These are phyloP conservation scores for Aspergillus conjunctus DNA, from an alignment of 495 filamentous ascomycete genomes.

Conservation along the genomic window DNA sequence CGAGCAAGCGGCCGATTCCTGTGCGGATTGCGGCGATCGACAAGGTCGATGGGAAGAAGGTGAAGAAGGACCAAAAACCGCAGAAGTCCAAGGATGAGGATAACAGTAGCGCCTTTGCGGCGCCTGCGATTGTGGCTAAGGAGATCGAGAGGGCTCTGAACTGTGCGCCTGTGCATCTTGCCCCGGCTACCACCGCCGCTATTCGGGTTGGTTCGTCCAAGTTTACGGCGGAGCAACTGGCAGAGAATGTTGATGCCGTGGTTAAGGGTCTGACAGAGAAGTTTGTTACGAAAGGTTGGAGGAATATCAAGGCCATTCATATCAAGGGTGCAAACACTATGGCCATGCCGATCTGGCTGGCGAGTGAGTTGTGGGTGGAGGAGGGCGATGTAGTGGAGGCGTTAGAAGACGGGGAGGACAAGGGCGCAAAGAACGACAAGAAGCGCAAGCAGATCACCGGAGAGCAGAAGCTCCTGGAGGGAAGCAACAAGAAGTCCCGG, in stretches of 20 bases:
- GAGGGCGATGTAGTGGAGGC: conserved; percentile 74
- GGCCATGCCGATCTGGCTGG: conserved; percentile 88
- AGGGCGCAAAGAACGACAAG: conserved; percentile 58
- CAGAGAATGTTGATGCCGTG: conserved; percentile 76
- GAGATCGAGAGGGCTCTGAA: conserved; percentile 73
- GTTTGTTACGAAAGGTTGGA: conserved; percentile 81
- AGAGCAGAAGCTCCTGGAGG: conserved; percentile 59
- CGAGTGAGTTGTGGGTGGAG: conserved; percentile 85
- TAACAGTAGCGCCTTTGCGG: conserved; percentile 39
- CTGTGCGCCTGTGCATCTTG: conserved; percentile 72
- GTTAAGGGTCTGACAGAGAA: conserved; percentile 69
- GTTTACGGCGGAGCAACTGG: conserved; percentile 72
- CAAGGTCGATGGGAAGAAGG: conserved; percentile 68
- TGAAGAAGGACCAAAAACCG: conserved; percentile 52
- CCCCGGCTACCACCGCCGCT: conserved; percentile 63
- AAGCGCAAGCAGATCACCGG: conserved; percentile 63
- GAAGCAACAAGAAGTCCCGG: conserved; percentile 56
- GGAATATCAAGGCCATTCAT: conserved; percentile 77
- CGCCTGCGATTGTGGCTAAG: conserved; percentile 59
- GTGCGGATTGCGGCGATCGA: conserved; percentile 67
- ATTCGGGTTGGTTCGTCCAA: conserved; percentile 71
- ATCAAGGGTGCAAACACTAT: conserved; percentile 85
- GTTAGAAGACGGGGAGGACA: conserved; percentile 43
- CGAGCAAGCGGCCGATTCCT: conserved; percentile 82
- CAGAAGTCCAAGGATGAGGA: conserved; percentile 38